Base-by-base conservation (phyloP, 2,329 filamentous ascomycete genomes). In the Chalaropsis ovoidea region DNA sequence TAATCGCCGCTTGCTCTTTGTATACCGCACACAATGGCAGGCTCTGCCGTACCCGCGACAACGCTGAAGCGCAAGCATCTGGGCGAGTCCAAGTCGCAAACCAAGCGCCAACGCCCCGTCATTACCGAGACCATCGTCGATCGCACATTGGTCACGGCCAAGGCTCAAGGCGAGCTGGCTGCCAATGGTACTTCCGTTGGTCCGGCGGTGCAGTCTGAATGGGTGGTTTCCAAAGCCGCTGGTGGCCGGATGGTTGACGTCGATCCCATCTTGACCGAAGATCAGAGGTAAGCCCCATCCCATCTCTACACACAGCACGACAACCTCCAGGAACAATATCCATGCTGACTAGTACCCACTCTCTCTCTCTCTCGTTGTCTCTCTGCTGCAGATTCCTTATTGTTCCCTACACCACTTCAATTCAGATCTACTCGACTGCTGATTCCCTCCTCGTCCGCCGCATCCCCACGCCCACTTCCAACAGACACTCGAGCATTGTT, bases 371-470 rank as follows among this genome's bases (percentile, higher is more conserved):
- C 35, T 39, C 6, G 10, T n/a, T n/a, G n/a, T n/a, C n/a, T n/a
- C n/a, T 54, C 3, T 8, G n/a, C 24, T 45, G 45, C 24, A 90
- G 89, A 72, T 82, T 87, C 75, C 74, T 96, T 47, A 85, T 96
- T 66, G 74, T 95, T 65, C 83, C 87, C 41, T 89, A 90, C 71
- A 82, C 86, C 68, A 86, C 83, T 35, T 86, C 87, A 10, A 79
- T 96, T 64, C 88, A 91, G 73, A 81, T 96, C 31, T 95, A 94
- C 75, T 88, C 89, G 1, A 84, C 89, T 39, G 79, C 83, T 69
- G 91, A 90, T 65, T 97, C 94, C 1, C 82, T 95, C 62, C 82
- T 95, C 24, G 79, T 90, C 58, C 86, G 90, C 70, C 84, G 85
- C 65, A 86, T 96, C 61, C 77, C 82, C 13, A 77, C 86, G 69